phyloP scores from a whole-genome alignment of 106 monocot species.

The Dactylorhiza incarnata region DNA sequence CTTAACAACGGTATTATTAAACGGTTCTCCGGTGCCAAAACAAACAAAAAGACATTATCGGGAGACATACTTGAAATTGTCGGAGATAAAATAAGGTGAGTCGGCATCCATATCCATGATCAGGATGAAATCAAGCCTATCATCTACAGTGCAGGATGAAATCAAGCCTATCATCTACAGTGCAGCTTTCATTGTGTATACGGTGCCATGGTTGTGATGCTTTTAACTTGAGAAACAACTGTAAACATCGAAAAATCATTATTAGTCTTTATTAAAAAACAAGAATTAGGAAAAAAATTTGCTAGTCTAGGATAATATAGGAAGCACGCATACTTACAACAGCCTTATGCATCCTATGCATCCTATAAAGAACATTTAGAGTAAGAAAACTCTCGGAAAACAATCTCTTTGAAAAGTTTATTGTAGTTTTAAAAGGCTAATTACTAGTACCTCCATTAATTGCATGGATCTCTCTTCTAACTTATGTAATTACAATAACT shows the following conservation, averaged over 20 bases:
- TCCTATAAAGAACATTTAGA: no score
- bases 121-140: conserved; percentile 44
- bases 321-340: no score
- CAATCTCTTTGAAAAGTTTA: no score
- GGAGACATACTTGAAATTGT: conserved; percentile 65
- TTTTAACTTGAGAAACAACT: conserved; percentile 47
- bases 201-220: conserved; percentile 57
- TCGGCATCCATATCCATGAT: conserved; percentile 48
- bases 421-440: no score
- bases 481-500: no score
- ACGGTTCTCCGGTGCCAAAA: not conserved
- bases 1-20: not conserved
- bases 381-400: no score
- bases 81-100: conserved; percentile 54
- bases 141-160: conserved; percentile 26
- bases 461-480: no score
- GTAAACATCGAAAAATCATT: conserved; percentile 13
- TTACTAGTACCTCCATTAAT: no score
- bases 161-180: no score
- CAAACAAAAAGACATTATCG: not conserved
- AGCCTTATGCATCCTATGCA: no score
- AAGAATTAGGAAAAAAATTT: not conserved
- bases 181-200: conserved; percentile 27
- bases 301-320: no score
- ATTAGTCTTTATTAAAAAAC: not conserved